Evolutionary conservation across 805 yeast species (phyloP), one percentile per base, ranked within the genome.

Genomic region (Isabelozyma pseudorhagii): DNA sequence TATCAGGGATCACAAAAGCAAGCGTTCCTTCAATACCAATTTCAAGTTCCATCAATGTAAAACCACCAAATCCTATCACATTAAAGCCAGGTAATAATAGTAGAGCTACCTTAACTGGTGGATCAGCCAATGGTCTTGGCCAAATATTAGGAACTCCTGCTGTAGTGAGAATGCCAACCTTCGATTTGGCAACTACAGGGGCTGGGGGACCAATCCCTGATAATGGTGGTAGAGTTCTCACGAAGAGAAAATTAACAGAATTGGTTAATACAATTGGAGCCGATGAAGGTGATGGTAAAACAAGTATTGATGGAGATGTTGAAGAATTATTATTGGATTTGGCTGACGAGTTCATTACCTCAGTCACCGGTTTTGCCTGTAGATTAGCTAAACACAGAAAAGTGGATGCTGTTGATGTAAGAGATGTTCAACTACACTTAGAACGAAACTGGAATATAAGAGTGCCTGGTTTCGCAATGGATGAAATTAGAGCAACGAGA

Each of bases 391-490:
- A 94, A 65, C 97, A 93, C 63, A 80, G 99, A 58, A 90, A 89
- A 62, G 82, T 89, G 6, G 97, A 93, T 52, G 81, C 86, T 38
- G 74, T 94, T 25, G 98, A 93, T 56, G 89, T 88, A 13, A 83
- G 84, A 58, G 99, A 94, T 65, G 81, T 96, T 46, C 98, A 94
- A 66, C 69, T 94, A 49, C 97, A 94, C 66, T 74, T 94, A 58
- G 97, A 91, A 60, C 81, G 88, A 59, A 91, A 92, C 67, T 93
- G 97, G 97, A 92, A 93, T 66, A 89, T 94, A 48, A 82, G 96
- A 57, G 81, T 93, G 29, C 98, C 99, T 0, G 99, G 98, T 4
- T 91, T 84, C 67, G 81, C 96, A 9, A 83, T 90, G 55, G 99
- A 93, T 68, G 98, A 92, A 60, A 85, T 93, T 42, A 77, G 97